These are phyloP conservation scores for Sporothrix sp. DNA, from an alignment of 2,329 filamentous ascomycete species.

Conservation along the genomic window DNA sequence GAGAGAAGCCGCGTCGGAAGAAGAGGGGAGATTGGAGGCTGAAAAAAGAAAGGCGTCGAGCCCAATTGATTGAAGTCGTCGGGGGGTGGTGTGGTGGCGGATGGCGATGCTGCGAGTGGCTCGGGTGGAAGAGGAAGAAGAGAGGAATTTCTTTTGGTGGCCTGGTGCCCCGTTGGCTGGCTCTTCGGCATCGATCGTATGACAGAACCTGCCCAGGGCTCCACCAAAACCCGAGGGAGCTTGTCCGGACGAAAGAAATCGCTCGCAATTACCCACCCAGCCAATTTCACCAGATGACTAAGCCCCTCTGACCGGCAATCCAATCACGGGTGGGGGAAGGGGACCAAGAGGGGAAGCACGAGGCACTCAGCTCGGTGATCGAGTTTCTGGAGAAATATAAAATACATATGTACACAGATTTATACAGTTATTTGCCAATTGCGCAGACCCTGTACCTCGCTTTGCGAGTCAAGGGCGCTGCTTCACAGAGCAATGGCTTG, in stretches of 20 bases:
- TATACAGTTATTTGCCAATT: too few relatives aligned
- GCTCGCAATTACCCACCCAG: conserved; percentile 17
- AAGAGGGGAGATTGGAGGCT: not conserved
- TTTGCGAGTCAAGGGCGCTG: too few relatives aligned
- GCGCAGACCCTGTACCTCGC: too few relatives aligned
- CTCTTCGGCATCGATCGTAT: conserved; percentile 18
- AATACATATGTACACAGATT: too few relatives aligned
- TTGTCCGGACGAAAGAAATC: conserved; percentile 19
- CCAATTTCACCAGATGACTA: conserved; percentile 9
- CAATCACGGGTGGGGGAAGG: conserved; percentile 10
- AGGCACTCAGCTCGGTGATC: not conserved
- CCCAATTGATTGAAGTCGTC: conserved; percentile 4
- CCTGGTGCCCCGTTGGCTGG: not conserved
- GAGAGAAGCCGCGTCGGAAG: not conserved
- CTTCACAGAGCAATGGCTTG: too few relatives aligned
- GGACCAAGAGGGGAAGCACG: not conserved
- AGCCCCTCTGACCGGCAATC: not conserved
- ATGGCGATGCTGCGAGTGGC: conserved; percentile 1
- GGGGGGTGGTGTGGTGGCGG: not conserved
- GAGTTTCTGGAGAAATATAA: too few relatives aligned
- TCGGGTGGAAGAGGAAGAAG: conserved; percentile 15
- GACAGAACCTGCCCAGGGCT: conserved; percentile 15
- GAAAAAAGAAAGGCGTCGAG: not conserved
- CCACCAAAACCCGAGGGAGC: conserved; percentile 16
- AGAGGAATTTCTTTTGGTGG: conserved; percentile 9